A percentile compares a stretch with the other conserved stretches of the same genome.
Evolutionary conservation across 495 filamentous ascomycete species (phyloP).

Genomic region (Evansstolkia leycettana): DNA sequence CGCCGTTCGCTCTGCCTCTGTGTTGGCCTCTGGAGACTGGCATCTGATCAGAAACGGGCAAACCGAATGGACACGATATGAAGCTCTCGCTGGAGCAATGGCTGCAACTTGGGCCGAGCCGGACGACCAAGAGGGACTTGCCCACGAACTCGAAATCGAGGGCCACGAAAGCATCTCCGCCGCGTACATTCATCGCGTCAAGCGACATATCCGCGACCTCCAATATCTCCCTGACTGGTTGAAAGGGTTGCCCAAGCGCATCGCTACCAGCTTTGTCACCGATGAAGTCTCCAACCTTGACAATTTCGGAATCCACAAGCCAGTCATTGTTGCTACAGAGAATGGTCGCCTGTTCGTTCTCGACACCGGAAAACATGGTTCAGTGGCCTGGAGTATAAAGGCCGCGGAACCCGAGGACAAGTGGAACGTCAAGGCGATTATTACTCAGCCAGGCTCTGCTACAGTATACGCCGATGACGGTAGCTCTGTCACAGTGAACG

Average conservation of each 20-base stretch:
- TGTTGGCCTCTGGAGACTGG: conserved; percentile 68
- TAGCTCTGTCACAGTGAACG: conserved; percentile 43
- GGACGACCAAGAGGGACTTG: conserved; percentile 58
- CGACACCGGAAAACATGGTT: conserved; percentile 61
- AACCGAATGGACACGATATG: conserved; percentile 64
- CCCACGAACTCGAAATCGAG: conserved; percentile 71
- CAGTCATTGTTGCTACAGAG: conserved; percentile 68
- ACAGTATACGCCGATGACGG: conserved; percentile 47
- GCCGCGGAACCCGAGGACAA: conserved; percentile 39
- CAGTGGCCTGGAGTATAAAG: conserved; percentile 61
- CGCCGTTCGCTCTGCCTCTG: conserved; percentile 64
- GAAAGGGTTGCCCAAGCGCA: conserved; percentile 46
- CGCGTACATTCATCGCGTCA: conserved; percentile 81
- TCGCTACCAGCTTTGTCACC: conserved; percentile 55
- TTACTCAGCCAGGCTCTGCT: conserved; percentile 42
- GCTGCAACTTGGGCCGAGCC: conserved; percentile 68
- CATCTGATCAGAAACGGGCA: conserved; percentile 73
- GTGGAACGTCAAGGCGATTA: conserved; percentile 60
- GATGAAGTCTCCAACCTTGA: conserved; percentile 53
- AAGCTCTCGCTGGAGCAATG: conserved; percentile 63
- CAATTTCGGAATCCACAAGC: conserved; percentile 77
- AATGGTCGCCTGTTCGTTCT: conserved; percentile 69
- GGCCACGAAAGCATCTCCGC: conserved; percentile 63
- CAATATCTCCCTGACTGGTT: conserved; percentile 67
- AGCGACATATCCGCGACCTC: conserved; percentile 70